Base-by-base conservation (phyloP, 1,284 basidiomycete species). In the Pascua guehoae region DNA sequence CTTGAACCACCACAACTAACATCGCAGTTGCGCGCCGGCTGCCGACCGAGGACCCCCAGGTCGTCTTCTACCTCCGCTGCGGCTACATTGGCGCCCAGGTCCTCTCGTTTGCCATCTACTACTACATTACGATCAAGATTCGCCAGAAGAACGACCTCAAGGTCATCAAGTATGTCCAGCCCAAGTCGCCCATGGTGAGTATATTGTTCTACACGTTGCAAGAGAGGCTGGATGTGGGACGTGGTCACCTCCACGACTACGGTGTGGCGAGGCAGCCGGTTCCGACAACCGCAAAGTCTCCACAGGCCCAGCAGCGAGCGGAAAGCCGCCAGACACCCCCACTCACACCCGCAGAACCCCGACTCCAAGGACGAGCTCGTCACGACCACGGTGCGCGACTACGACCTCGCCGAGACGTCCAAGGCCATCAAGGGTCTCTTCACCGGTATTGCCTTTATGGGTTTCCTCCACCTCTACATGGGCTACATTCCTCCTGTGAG, bases 381-480 rank as follows among this genome's bases (percentile, higher is more conserved):
- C 40, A 62, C 61, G n/a, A 62, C 61, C n/a, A 62, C 61, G 8
- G 61, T 62, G 46, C 57, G 57, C 18, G 61, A 62, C 61, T 62
- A 62, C 49, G 61, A 62, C 57, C 61, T 62, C 54, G 52, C 54
- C 51, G 61, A 62, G 61, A 58, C 55, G 11, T 38, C 39, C 61
- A 62, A 62, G 61, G 61, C 61, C 49, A 58, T 58, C 57, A 62
- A 62, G 61, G 61, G 57, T 16, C 57, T 62, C 37, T 51, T 62
- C 57, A 62, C 57, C 46, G 61, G 61, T 14, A 40, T 58, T 9
- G 57, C 57, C 41, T 62, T 62, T 46, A 58, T 62, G 57, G 52
- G 18, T 46, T 58, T 62, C 61, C 61, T 62, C 57, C 61, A 62
- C 57, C 54, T 58, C 8, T 62, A 62, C 61, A 62, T 62, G 61